Base-by-base conservation (phyloP, 495 filamentous ascomycete species). In the Neurospora sp. region DNA sequence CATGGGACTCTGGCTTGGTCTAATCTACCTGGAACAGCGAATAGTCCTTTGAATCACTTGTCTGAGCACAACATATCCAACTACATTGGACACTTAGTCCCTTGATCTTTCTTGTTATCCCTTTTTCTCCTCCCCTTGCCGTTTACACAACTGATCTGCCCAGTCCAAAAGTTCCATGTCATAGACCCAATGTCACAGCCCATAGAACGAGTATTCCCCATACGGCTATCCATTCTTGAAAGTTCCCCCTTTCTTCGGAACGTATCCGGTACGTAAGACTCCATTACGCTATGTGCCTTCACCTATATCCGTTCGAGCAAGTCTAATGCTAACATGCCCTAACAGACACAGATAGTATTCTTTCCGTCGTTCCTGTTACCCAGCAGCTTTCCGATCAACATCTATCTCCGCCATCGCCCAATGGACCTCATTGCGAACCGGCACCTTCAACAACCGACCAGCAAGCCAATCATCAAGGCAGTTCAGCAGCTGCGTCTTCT, bases 121-220 rank as follows among this genome's bases (percentile, higher is more conserved):
- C 20, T 2, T 22, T 16, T 31, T 31, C 48, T 61, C 53, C 12
- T 31, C 53, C 16, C 3, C 4, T 31, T 31, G 10, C 22, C 53
- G 53, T 61, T 61, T 27, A 61, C 53, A 61, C 53, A 61, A 61
- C 22, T 12, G 22, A 61, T 31, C 53, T 31, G 22, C 7, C 10
- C 12, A 61, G 53, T 16, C 20, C 53, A 61, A 22, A 22, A 31
- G 10, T 61, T 6, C 9, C 53, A 74, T 74, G 75, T 72, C 73
- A 18, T 72, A 12, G 12, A 61, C 53, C 53, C 53, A 61, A 61
- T 61, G 68, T 48, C 74, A 53, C 68, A 74, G 9, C 65, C 40
- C 14, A 48, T 75, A 38, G 76, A 78, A 53, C 71, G 76, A 45
- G 76, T 78, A 1, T 78, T 76, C 41, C 76, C 76, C 68, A 78